These are phyloP conservation scores for Phytophthora hibernalis DNA, from an alignment of 352 stramenopile species.

Conservation along the genomic window DNA sequence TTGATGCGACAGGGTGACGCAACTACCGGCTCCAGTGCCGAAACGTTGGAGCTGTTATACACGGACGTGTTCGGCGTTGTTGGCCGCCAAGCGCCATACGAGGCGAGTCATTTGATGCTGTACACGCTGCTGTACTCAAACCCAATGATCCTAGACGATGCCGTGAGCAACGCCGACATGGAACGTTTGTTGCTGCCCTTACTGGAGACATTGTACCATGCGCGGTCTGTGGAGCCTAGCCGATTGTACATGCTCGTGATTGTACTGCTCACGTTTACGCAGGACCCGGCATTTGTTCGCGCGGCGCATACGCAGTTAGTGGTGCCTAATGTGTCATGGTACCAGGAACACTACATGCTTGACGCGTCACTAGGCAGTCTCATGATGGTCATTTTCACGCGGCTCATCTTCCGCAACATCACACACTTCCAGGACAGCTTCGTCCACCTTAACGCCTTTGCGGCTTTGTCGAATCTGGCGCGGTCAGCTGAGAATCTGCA, in stretches of 20 bases:
- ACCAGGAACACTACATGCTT: conserved; percentile 80
- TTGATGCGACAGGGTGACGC: conserved; percentile 22
- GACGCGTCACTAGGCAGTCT: conserved; percentile 78
- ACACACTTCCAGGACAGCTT: conserved; percentile 83
- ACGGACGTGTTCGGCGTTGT: conserved; percentile 60
- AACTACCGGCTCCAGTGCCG: conserved; percentile 8
- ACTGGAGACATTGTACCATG: conserved; percentile 77
- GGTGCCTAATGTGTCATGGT: conserved; percentile 74
- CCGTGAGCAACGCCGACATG: conserved; percentile 53
- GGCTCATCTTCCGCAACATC: conserved; percentile 81
- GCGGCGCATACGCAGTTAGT: conserved; percentile 69
- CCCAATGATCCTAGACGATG: conserved; percentile 55
- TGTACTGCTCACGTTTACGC: conserved; percentile 71
- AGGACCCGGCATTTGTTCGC: conserved; percentile 66
- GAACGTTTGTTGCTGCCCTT: conserved; percentile 66
- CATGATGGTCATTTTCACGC: conserved; percentile 82
- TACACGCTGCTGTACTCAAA: conserved; percentile 82
- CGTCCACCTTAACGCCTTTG: conserved; percentile 81
- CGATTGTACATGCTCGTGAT: conserved; percentile 81
- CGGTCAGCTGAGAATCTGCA: conserved; percentile 78
- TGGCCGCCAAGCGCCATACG: conserved; percentile 63
- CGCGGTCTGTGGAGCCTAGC: conserved; percentile 63
- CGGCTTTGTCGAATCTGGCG: conserved; percentile 75
- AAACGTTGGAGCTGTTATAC: conserved; percentile 52
- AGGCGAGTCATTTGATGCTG: conserved; percentile 73